Evolutionary conservation across 1,284 basidiomycete genomes (phyloP), one percentile per base, ranked within the genome.

Genomic region (Apiotrichum laibachii): DNA sequence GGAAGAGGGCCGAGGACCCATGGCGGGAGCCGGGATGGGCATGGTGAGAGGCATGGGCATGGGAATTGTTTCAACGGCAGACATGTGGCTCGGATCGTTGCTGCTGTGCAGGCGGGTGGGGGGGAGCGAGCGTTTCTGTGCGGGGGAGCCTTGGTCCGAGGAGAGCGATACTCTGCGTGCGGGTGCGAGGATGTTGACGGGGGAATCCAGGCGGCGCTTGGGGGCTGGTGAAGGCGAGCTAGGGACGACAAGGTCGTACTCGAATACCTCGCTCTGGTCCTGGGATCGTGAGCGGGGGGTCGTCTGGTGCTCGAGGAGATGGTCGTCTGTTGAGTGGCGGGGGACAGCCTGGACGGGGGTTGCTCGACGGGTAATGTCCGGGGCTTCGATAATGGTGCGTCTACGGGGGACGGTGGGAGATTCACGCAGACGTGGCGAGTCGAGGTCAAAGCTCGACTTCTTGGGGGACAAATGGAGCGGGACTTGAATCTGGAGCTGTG

Each of bases 331-430:
- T 7, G 60, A 61, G 1, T 52, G 31, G 0, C 43, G 56, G 2
- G 37, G 37, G 15, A 37, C 37, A 15, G 49, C 33, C 33, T 35
- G 44, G 11, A 55, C 47, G 31, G 34, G 43, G 8, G 47, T 37
- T 40, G 40, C 31, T 11, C 40, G 15, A 13, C 35, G 33, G 19
- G 42, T 13, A 31, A 37, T 15, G 53, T 37, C 46, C 19, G 56
- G 55, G 44, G 10, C 35, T 18, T 71, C 63, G 47, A 76, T 57
- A 37, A 76, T 60, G 1, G 72, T 75, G 21, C 69, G 61, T n/a
- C 71, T 60, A 33, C 72, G 59, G 4, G 72, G 68, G 12, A 76
- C 56, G 18, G 64, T 64, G 1, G 73, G 66, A 1, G 71, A 67
- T 19, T 69, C 61, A 37, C 63, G 62, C 7, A 73, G 62, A 15